Conservation (phyloP, 257 asterid genomes). For the Nicotiana benthamiana region DNA sequence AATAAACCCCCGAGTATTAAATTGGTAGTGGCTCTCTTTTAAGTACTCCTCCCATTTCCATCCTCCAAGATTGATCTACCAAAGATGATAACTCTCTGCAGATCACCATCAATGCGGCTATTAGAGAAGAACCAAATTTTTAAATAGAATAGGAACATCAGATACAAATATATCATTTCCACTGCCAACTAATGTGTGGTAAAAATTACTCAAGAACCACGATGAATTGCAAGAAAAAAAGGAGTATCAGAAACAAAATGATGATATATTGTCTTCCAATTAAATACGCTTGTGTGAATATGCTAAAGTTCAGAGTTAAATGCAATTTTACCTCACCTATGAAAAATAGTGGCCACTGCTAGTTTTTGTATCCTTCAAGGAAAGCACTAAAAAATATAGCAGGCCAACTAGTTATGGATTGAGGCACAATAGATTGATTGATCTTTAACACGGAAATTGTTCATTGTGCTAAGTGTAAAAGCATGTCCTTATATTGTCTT, state of each 20-base stretch:
- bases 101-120: conserved; percentile 14
- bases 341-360: background rate
- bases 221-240: background rate
- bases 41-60: conserved; percentile 87
- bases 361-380: background rate
- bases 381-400: background rate
- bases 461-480: background rate
- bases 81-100: conserved; percentile 74
- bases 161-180: background rate
- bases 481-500: background rate
- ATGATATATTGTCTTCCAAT: background rate
- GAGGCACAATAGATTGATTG: background rate
- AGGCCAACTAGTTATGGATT: background rate
- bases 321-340: background rate
- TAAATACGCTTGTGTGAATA: background rate
- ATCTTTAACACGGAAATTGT: background rate
- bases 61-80: conserved; percentile 88
- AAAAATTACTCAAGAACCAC: background rate
- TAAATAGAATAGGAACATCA: background rate
- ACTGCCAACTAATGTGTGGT: background rate
- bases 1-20: conserved; percentile 14
- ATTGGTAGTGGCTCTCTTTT: conserved; percentile 39
- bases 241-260: background rate
- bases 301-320: background rate
- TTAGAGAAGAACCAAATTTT: background rate